Evolutionary conservation across 2,329 filamentous ascomycete species (phyloP).

Genomic region (Capronia coronata): DNA sequence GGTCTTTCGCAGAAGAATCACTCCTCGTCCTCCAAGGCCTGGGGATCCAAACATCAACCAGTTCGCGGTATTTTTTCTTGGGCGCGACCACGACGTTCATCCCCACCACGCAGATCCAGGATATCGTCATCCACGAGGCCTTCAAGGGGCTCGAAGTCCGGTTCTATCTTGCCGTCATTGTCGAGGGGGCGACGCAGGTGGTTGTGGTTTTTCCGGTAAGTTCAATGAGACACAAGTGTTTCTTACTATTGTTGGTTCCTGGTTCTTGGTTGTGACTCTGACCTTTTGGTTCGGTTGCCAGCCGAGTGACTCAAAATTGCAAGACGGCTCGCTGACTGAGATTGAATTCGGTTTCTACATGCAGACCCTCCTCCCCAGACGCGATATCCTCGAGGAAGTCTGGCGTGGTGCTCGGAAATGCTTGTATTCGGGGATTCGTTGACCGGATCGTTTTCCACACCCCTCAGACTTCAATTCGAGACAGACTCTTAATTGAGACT

Average conservation of each 20-base stretch:
- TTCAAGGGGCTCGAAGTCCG: conserved; percentile 86
- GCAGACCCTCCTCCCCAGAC: conserved; percentile 61
- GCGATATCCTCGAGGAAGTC: conserved; percentile 73
- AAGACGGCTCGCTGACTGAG: background rate
- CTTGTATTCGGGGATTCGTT: conserved; percentile 57
- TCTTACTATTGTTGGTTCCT: background rate
- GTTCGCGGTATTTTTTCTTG: conserved; percentile 60
- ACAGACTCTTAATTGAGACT: no score
- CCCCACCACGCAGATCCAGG: conserved; percentile 83
- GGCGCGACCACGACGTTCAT: conserved; percentile 66
- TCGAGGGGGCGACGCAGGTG: conserved; percentile 78
- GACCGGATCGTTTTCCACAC: no score
- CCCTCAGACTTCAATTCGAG: no score
- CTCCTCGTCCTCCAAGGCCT: conserved; percentile 81
- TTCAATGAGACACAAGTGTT: conserved; percentile 13
- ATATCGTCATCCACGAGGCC: conserved; percentile 91
- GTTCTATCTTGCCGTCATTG: conserved; percentile 83
- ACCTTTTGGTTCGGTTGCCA: no score
- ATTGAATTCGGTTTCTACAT: background rate
- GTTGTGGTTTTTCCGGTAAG: conserved; percentile 87
- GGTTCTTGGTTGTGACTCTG: background rate
- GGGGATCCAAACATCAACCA: conserved; percentile 79
- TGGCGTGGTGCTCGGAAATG: conserved; percentile 82
- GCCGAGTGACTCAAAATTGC: no score
- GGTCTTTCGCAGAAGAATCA: conserved; percentile 63